These are phyloP conservation scores for Penstemon barbatus DNA, from an alignment of 257 asterid species.

Conservation along the genomic window DNA sequence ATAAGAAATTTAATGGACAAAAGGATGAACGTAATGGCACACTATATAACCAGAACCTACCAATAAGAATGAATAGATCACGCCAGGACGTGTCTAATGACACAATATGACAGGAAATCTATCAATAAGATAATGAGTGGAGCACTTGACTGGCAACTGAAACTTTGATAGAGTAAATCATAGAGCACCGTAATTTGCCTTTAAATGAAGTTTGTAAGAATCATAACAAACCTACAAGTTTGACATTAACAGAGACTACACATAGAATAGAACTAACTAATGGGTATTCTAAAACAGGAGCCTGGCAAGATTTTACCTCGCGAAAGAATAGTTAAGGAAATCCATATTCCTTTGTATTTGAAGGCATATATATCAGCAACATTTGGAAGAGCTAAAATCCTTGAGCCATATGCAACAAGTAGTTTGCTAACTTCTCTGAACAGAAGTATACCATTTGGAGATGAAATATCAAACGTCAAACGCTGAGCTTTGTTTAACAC, in stretches of 20 bases:
- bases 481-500: slow-evolving; percentile 93
- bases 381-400: slow-evolving; percentile 75
- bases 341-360: slow-evolving; percentile 99
- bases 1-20: no score
- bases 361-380: slow-evolving; percentile 78
- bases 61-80: no score
- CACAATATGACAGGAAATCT: slow-evolving; percentile 17
- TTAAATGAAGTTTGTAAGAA: slow-evolving; percentile 5
- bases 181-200: slow-evolving; percentile 2
- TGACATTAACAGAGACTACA: slow-evolving; percentile 9
- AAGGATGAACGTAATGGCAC: no score
- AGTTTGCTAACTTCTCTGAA: slow-evolving; percentile 97
- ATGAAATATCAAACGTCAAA: slow-evolving; percentile 89
- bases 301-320: slow-evolving; percentile 55
- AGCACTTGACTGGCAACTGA: neutral
- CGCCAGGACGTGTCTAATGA: neutral
- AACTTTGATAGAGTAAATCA: slow-evolving; percentile 4
- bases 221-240: slow-evolving; percentile 7
- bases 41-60: no score
- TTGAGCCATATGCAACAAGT: slow-evolving; percentile 87
- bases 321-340: slow-evolving; percentile 74
- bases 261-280: slow-evolving; percentile 18
- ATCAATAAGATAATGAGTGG: slow-evolving; percentile 4
- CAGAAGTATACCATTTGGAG: slow-evolving; percentile 97
- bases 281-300: slow-evolving; percentile 22